Evolutionary conservation across 2,329 filamentous ascomycete genomes (phyloP), one percentile per base, ranked within the genome.

Genomic region (Didymellaceae sp.): DNA sequence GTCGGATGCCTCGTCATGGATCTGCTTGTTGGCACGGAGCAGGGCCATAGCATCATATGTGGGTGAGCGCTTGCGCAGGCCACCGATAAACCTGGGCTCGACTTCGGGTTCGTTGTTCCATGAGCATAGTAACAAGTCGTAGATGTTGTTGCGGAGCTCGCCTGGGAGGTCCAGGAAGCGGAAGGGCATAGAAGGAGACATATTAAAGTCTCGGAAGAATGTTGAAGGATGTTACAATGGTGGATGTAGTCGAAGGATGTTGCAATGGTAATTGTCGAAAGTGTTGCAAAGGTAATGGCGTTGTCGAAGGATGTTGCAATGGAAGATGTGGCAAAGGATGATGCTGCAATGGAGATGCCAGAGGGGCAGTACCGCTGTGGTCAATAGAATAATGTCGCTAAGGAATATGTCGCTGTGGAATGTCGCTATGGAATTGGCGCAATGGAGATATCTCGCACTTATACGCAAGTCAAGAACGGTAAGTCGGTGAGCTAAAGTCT

Each of bases 1-100:
- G 42, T 65, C 63, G 39, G 54, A 63, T 6, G 64, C 63, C 49
- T 67, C 64, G 30, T 51, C 47, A 33, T 67, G 52, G n/a, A 67
- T 55, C 50, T 66, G 64, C 46, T 61, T 63, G 55, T 63, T 67
- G 33, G 58, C 38, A 30, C 61, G 59, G 28, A 67, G 48, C 18
- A 67, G 57, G 14, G 62, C 47, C 34, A 54, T 54, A 17, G 63
- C 57, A 32, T 55, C 38, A 44, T 59, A 63, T 41, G 48, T 63
- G 40, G 43, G 43, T 34, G 43, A 52, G 35, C 63, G 61, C 24
- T 52, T 58, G 54, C 58, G 54, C 17, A 65, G 16, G 13, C 52
- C 57, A 45, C 58, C 59, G 43, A 54, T 40, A 18, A 48, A 50
- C 18, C 43, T 35, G 16, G 55, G 45, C 31, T 63, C 61, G 22